A percentile compares a stretch with the other conserved stretches of the same genome.
Conservation (phyloP, 2,329 filamentous ascomycete species). For the Nemania serpens region DNA sequence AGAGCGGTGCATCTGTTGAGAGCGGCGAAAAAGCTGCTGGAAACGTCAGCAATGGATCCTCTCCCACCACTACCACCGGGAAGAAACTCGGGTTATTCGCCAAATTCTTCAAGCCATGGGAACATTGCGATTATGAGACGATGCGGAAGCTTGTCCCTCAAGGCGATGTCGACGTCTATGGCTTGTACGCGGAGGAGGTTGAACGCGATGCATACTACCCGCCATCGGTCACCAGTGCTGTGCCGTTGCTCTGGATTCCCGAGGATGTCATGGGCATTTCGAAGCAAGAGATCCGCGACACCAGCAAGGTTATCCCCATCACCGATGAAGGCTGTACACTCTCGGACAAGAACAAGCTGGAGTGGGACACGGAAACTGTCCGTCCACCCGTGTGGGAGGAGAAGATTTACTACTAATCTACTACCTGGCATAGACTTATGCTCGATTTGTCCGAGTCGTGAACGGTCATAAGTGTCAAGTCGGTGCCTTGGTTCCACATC, state of each 20-base stretch:
- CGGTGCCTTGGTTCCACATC: neutral
- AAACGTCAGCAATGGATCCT: conserved; percentile 21
- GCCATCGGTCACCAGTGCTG: conserved; percentile 65
- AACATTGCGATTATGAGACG: conserved; percentile 72
- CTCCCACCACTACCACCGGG: conserved; percentile 34
- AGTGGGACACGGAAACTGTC: conserved; percentile 42
- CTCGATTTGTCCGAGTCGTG: neutral
- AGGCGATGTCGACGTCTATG: conserved; percentile 51
- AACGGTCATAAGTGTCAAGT: neutral
- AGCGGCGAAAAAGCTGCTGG: conserved; percentile 26
- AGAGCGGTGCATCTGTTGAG: conserved; percentile 20
- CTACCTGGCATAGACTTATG: neutral
- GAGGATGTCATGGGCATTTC: conserved; percentile 75
- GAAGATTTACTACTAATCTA: conserved; percentile 41
- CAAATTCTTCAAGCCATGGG: conserved; percentile 78
- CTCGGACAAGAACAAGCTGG: conserved; percentile 65
- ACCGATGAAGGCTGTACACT: conserved; percentile 77
- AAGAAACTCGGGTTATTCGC: conserved; percentile 63
- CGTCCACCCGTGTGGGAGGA: conserved; percentile 44
- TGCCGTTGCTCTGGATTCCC: conserved; percentile 84
- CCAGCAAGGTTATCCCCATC: conserved; percentile 72
- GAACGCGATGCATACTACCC: conserved; percentile 75
- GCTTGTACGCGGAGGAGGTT: conserved; percentile 64
- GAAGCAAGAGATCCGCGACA: conserved; percentile 76
- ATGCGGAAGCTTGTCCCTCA: conserved; percentile 72